These are phyloP conservation scores for Seminavis robusta DNA, from an alignment of 108 stramenopile genomes.

Conservation along the genomic window DNA sequence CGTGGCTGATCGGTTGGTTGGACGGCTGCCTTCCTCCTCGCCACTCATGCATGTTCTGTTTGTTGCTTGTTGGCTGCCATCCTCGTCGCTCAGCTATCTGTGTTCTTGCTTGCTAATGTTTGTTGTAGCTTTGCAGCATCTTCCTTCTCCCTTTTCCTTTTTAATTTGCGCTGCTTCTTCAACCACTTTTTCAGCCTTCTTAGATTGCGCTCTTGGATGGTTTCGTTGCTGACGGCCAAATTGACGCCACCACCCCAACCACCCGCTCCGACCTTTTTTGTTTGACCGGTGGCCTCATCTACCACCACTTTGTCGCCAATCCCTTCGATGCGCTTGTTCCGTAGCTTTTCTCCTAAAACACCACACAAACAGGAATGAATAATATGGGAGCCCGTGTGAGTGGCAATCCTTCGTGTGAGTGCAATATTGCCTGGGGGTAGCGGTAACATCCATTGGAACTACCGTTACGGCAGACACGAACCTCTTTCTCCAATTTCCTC, in stretches of 20 bases:
- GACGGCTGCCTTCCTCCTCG: too few species aligned
- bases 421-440: too few species aligned
- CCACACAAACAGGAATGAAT: too few species aligned
- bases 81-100: too few species aligned
- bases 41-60: too few species aligned
- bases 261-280: slow-evolving; percentile 52
- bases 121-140: slow-evolving; percentile 6
- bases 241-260: slow-evolving; percentile 72
- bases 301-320: slow-evolving; percentile 45
- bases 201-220: slow-evolving; percentile 57
- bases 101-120: slow-evolving; percentile 10
- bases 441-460: slow-evolving; percentile 1
- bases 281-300: slow-evolving; percentile 3
- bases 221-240: slow-evolving; percentile 52
- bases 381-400: neutral
- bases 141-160: slow-evolving; percentile 14
- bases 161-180: slow-evolving; percentile 29
- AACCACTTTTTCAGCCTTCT: slow-evolving; percentile 64
- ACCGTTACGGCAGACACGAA: slow-evolving; percentile 12
- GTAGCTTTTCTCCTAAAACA: too few species aligned
- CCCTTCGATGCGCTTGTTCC: slow-evolving; percentile 31
- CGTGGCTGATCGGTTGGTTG: too few species aligned
- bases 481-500: slow-evolving; percentile 64
- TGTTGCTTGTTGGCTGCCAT: too few species aligned
- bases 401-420: too few species aligned